Evolutionary conservation across 2,329 filamentous ascomycete species (phyloP).

Genomic region (Aspergillus melleus): DNA sequence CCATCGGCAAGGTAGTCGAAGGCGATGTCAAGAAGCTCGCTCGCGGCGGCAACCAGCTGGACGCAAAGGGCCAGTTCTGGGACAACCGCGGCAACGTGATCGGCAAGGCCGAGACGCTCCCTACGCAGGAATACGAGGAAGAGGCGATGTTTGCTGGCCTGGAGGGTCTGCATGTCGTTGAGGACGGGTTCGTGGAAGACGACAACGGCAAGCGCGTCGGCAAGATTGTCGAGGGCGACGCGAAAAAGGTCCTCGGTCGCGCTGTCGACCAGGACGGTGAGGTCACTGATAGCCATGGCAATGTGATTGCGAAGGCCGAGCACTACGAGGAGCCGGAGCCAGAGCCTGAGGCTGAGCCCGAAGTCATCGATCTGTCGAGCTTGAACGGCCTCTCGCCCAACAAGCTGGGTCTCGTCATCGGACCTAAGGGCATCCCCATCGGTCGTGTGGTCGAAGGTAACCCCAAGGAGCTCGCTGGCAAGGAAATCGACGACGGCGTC

Average conservation of each 20-base stretch:
- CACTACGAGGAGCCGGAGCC: conserved; percentile 51
- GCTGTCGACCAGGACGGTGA: conserved; percentile 64
- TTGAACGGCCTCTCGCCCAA: conserved; percentile 57
- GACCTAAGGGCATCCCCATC: conserved; percentile 54
- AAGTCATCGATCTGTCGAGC: conserved; percentile 52
- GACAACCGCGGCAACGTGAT: conserved; percentile 65
- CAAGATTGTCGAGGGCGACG: conserved; percentile 57
- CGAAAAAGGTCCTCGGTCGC: conserved; percentile 60
- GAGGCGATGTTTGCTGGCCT: conserved; percentile 48
- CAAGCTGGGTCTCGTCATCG: conserved; percentile 60
- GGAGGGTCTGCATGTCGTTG: conserved; percentile 47
- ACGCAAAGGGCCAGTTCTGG: conserved; percentile 64
- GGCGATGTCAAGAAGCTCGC: conserved; percentile 64
- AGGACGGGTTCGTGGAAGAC: conserved; percentile 52
- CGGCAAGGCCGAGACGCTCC: conserved; percentile 55
- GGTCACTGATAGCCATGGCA: conserved; percentile 62
- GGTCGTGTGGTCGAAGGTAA: conserved; percentile 59
- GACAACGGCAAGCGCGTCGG: conserved; percentile 51
- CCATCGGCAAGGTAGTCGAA: conserved; percentile 59
- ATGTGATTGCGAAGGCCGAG: conserved; percentile 60
- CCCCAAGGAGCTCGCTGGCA: conserved; percentile 56
- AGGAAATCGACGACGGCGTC: conserved; percentile 57
- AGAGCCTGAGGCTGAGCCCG: conserved; percentile 40
- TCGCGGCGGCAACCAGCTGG: conserved; percentile 41
- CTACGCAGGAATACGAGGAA: conserved; percentile 38